These are phyloP conservation scores for Blastocystis sp. DNA, from an alignment of 352 stramenopile species.

Conservation along the genomic window DNA sequence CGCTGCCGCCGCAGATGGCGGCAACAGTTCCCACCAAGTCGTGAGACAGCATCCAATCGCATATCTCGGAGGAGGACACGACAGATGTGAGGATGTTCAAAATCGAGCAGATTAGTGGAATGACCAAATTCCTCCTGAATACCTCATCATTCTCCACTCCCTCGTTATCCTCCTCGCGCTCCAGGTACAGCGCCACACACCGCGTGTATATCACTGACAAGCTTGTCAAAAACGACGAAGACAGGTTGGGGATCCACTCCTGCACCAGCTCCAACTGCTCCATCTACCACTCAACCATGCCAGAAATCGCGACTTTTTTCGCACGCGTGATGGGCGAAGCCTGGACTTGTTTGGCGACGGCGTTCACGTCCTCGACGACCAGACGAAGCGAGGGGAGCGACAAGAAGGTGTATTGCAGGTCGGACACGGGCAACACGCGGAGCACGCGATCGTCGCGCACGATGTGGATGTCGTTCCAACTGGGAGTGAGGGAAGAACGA, in stretches of 20 bases:
- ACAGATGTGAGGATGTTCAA: slow-evolving; percentile 21
- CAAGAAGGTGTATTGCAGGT: background rate
- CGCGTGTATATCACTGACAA: background rate
- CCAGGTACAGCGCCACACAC: background rate
- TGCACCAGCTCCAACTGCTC: background rate
- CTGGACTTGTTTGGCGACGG: background rate
- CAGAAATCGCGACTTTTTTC: slow-evolving; percentile 1
- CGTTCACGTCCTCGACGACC: background rate
- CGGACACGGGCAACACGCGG: background rate
- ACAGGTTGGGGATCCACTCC: background rate
- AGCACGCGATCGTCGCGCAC: slow-evolving; percentile 6
- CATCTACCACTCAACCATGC: background rate
- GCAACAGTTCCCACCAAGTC: background rate
- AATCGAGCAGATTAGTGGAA: slow-evolving; percentile 13
- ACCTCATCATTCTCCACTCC: slow-evolving; percentile 24
- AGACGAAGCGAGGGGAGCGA: slow-evolving; percentile 24
- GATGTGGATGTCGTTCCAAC: slow-evolving; percentile 39
- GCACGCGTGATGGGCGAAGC: background rate
- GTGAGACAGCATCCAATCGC: background rate
- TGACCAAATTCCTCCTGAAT: slow-evolving; percentile 32
- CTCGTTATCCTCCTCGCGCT: background rate
- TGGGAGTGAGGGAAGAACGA: background rate
- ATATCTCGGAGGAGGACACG: background rate
- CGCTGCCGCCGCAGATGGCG: background rate
- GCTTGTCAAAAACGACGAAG: background rate